Conservation (phyloP, 306 rosid species). For the Biancaea sappan region DNA sequence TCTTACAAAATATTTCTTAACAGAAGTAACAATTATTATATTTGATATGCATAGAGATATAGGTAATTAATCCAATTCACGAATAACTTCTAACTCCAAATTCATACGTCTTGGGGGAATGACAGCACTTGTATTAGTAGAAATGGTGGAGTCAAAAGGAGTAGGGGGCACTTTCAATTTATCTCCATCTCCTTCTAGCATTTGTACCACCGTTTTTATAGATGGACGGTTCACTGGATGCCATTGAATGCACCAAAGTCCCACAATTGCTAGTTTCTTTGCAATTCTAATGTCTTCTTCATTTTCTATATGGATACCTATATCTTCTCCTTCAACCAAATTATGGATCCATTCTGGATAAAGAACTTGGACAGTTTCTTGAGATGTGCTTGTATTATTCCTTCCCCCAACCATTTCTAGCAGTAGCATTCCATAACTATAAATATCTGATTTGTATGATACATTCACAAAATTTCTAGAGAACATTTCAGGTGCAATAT, state of each 20-base stretch:
- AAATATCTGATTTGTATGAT: conserved; percentile 30
- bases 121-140: background rate
- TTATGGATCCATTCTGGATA: conserved; percentile 33
- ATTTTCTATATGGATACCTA: background rate
- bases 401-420: conserved; percentile 36
- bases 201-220: conserved; percentile 24
- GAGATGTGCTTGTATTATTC: background rate
- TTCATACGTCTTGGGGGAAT: background rate
- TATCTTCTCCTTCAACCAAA: conserved; percentile 6
- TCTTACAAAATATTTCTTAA: background rate
- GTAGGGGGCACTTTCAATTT: conserved; percentile 3
- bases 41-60: no score
- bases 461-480: conserved; percentile 20
- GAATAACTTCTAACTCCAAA: background rate
- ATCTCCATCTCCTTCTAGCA: conserved; percentile 26
- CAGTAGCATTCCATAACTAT: conserved; percentile 35
- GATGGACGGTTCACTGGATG: conserved; percentile 28
- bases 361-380: conserved; percentile 15
- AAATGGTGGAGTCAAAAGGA: background rate
- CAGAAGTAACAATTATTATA: no score
- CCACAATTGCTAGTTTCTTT: conserved; percentile 33
- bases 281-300: conserved; percentile 8
- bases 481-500: conserved; percentile 28
- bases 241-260: conserved; percentile 40
- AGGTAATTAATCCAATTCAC: background rate